Conservation (phyloP, 2,329 filamentous ascomycete species). For the Trichocomaceae sp. region DNA sequence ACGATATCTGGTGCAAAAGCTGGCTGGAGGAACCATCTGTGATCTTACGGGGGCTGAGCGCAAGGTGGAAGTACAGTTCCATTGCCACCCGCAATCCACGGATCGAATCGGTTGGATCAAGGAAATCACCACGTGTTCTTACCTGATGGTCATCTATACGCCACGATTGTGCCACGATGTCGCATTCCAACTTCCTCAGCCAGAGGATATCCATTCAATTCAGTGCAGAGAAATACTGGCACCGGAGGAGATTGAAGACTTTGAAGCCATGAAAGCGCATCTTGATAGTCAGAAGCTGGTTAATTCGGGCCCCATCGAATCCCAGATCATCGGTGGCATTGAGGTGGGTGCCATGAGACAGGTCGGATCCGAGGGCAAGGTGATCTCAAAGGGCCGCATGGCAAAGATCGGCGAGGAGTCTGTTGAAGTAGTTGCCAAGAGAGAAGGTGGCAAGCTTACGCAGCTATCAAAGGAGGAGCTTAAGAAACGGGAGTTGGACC, state of each 20-base stretch:
- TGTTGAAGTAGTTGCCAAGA: conserved; percentile 45
- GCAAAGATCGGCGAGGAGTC: conserved; percentile 46
- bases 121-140: conserved; percentile 82
- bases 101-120: conserved; percentile 88
- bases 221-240: conserved; percentile 65
- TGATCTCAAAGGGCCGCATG: conserved; percentile 53
- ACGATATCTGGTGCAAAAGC: conserved; percentile 75
- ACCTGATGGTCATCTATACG: conserved; percentile 88
- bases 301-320: conserved; percentile 26
- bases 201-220: conserved; percentile 69
- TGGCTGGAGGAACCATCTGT: conserved; percentile 73
- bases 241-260: conserved; percentile 48
- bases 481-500: conserved; percentile 59
- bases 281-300: conserved; percentile 27
- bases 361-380: conserved; percentile 50
- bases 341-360: conserved; percentile 52
- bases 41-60: conserved; percentile 77
- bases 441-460: conserved; percentile 57
- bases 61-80: conserved; percentile 72
- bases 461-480: conserved; percentile 61
- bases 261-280: conserved; percentile 36
- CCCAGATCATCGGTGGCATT: conserved; percentile 49
- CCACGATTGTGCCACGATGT: conserved; percentile 81
- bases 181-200: conserved; percentile 74
- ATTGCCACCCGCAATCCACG: conserved; percentile 68